A percentile compares a stretch with the other conserved stretches of the same genome.
Evolutionary conservation across 495 filamentous ascomycete species (phyloP).

Genomic region (Penicillium odoratum): DNA sequence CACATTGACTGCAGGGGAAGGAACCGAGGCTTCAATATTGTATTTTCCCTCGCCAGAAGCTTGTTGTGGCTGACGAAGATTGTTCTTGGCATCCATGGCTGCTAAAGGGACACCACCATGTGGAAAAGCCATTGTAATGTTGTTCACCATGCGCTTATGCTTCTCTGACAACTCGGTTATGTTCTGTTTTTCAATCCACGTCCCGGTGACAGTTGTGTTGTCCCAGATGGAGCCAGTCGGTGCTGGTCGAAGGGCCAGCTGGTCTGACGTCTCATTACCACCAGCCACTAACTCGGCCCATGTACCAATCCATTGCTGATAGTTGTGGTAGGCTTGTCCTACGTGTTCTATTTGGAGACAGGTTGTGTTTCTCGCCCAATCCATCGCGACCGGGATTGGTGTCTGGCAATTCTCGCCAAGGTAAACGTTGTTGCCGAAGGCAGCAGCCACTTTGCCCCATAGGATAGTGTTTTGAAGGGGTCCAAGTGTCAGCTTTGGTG

Average conservation of each 20-base stretch:
- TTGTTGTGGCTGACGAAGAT: slow-evolving; percentile 65
- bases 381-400: slow-evolving; percentile 48
- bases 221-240: slow-evolving; percentile 60
- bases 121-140: slow-evolving; percentile 73
- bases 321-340: slow-evolving; percentile 59
- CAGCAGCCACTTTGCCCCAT: slow-evolving; percentile 54
- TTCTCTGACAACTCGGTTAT: slow-evolving; percentile 45
- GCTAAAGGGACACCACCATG: slow-evolving; percentile 66
- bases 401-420: slow-evolving; percentile 55
- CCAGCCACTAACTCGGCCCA: slow-evolving; percentile 47
- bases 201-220: slow-evolving; percentile 61
- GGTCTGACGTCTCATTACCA: slow-evolving; percentile 36
- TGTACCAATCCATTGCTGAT: slow-evolving; percentile 41
- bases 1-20: slow-evolving; percentile 65
- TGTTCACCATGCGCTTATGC: slow-evolving; percentile 59
- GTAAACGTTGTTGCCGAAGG: slow-evolving; percentile 59
- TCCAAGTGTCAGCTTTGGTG: slow-evolving; percentile 62
- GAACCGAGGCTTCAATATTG: slow-evolving; percentile 60
- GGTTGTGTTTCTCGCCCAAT: slow-evolving; percentile 42
- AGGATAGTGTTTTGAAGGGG: slow-evolving; percentile 42
- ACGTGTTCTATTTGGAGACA: slow-evolving; percentile 67
- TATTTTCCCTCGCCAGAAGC: slow-evolving; percentile 66
- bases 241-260: slow-evolving; percentile 45
- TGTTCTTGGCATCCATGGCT: slow-evolving; percentile 56
- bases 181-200: slow-evolving; percentile 58